These are phyloP conservation scores for Trichocladium uniseriatum DNA, from an alignment of 495 filamentous ascomycete genomes.

Conservation along the genomic window DNA sequence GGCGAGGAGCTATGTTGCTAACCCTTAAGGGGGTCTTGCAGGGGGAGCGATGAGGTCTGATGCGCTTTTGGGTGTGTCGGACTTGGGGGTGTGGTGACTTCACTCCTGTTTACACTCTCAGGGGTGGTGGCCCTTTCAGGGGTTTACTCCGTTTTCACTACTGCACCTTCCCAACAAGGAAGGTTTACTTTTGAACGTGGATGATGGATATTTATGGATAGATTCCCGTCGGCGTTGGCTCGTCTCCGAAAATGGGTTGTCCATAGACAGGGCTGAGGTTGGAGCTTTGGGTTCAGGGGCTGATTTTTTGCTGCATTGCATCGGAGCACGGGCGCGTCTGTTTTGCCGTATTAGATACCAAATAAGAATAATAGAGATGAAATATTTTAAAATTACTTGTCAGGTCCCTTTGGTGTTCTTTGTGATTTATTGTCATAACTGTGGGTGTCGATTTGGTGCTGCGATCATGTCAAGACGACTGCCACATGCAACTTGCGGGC, in stretches of 20 bases:
- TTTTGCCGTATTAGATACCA: not conserved
- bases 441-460: too few species aligned
- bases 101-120: not conserved
- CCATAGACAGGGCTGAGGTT: not conserved
- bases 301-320: not conserved
- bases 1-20: constrained; percentile 36
- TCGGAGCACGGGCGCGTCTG: not conserved
- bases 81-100: not conserved
- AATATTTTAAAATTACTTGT: not conserved
- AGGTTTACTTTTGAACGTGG: not conserved
- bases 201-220: too few species aligned
- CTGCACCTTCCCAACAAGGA: too few species aligned
- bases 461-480: too few species aligned
- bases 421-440: too few species aligned
- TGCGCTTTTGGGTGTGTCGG: not conserved
- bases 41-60: not conserved
- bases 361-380: too few species aligned
- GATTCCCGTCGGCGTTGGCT: not conserved
- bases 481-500: too few species aligned
- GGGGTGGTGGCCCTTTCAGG: not conserved
- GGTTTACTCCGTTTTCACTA: too few species aligned
- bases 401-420: too few species aligned
- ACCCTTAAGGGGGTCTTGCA: constrained; percentile 26
- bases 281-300: not conserved
- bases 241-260: not conserved